Percentiles rank a stretch among this genome's conserved stretches.
Conservation (phyloP, 306 rosid species). For the Acacia crassicarpa region DNA sequence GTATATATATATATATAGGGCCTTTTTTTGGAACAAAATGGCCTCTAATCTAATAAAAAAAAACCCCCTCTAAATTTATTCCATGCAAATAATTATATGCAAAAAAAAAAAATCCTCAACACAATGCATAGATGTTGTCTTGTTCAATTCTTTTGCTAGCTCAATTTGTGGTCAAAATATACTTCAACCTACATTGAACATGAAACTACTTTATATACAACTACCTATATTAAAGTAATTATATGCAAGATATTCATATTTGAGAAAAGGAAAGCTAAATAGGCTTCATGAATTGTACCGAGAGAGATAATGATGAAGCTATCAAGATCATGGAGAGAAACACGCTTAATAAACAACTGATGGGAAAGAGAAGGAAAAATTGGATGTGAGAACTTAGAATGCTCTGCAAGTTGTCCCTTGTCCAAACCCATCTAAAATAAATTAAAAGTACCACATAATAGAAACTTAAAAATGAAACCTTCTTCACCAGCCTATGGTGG, state of each 20-base stretch:
- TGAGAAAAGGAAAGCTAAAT: constrained; percentile 13
- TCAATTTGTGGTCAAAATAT: constrained; percentile 70
- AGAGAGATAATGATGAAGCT: not conserved
- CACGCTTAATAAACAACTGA: not conserved
- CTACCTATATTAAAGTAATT: not conserved
- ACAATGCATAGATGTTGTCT: constrained; percentile 81
- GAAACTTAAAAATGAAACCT: too few species aligned
- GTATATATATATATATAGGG: too few species aligned
- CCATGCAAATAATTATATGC: too few species aligned
- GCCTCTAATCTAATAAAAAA: too few species aligned
- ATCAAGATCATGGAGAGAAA: not conserved
- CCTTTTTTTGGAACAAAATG: too few species aligned
- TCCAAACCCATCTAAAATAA: constrained; percentile 73
- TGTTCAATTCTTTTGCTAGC: constrained; percentile 69
- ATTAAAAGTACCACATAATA: not conserved
- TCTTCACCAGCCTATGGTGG: not conserved
- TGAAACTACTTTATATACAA: not conserved
- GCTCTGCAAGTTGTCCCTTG: constrained; percentile 71
- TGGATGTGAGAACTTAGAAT: constrained; percentile 66
- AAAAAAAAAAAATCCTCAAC: constrained; percentile 56
- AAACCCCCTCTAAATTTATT: too few species aligned
- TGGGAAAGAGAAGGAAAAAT: constrained; percentile 30
- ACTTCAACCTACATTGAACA: constrained; percentile 61
- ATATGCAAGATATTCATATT: not conserved
- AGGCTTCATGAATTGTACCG: not conserved